These are phyloP conservation scores for Colletotrichum trifolii DNA, from an alignment of 2,329 filamentous ascomycete species.

Conservation along the genomic window DNA sequence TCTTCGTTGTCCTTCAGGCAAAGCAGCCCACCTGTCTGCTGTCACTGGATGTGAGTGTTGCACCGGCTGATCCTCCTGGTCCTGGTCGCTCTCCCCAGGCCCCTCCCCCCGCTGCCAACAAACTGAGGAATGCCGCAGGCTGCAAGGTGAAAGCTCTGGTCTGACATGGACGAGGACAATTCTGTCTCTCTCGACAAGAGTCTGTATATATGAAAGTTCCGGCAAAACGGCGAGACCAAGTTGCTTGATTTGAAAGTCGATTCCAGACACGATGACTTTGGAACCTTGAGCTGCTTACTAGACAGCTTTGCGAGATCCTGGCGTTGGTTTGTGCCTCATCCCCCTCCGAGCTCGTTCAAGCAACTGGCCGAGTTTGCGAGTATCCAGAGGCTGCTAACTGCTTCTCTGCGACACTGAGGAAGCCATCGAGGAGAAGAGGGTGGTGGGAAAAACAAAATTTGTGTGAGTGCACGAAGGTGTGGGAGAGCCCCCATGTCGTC, in stretches of 20 bases:
- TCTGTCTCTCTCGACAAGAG: neutral
- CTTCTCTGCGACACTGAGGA: slow-evolving; percentile 5
- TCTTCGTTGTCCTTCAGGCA: slow-evolving; percentile 13
- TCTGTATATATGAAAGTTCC: no score
- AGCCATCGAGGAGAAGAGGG: slow-evolving; percentile 5
- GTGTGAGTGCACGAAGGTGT: slow-evolving; percentile 39
- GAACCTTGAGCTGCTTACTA: no score
- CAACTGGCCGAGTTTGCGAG: no score
- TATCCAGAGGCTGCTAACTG: no score
- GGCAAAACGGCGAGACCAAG: no score
- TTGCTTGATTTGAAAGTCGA: no score
- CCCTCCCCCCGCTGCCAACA: slow-evolving; percentile 1
- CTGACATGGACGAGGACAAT: slow-evolving; percentile 3
- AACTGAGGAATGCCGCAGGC: slow-evolving; percentile 24
- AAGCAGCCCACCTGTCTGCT: slow-evolving; percentile 20
- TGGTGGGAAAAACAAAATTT: slow-evolving; percentile 23
- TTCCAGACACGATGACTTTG: no score
- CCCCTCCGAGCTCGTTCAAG: no score
- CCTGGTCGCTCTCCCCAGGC: slow-evolving; percentile 18
- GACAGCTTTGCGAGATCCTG: no score
- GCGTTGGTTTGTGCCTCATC: no score
- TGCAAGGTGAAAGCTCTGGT: slow-evolving; percentile 17
- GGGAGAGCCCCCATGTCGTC: slow-evolving; percentile 38
- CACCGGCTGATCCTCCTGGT: slow-evolving; percentile 25
- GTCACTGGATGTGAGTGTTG: slow-evolving; percentile 26